Evolutionary conservation across 805 yeast genomes (phyloP).

Genomic region (Candida mattraensis): DNA sequence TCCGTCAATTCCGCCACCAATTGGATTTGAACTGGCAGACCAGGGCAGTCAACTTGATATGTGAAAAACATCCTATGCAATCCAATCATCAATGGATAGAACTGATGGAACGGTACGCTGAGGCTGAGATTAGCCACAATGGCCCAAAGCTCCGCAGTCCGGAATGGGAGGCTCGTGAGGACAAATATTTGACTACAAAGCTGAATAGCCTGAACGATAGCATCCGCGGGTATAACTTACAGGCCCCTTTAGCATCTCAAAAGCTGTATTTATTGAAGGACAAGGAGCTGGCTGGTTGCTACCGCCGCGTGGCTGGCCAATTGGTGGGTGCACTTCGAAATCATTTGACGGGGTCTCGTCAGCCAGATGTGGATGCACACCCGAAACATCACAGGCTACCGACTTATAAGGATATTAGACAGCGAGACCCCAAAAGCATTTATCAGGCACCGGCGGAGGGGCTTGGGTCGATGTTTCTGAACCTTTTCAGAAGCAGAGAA

Average conservation of each 20-base stretch:
- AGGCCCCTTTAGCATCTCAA: slow-evolving; percentile 62
- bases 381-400: slow-evolving; percentile 1
- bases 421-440: slow-evolving; percentile 17
- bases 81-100: slow-evolving; percentile 18
- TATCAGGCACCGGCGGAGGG: slow-evolving; percentile 33
- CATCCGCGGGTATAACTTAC: slow-evolving; percentile 58
- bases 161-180: slow-evolving; percentile 40
- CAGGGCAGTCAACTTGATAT: slow-evolving; percentile 30
- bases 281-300: slow-evolving; percentile 43
- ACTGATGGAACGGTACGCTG: slow-evolving; percentile 17
- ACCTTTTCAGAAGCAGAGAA: slow-evolving; percentile 21
- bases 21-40: slow-evolving; percentile 42
- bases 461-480: slow-evolving; percentile 28
- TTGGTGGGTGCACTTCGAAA: slow-evolving; percentile 23
- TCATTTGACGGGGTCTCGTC: slow-evolving; percentile 19
- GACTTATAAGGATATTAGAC: slow-evolving; percentile 22
- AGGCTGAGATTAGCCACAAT: slow-evolving; percentile 19
- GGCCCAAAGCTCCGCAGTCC: slow-evolving; percentile 20
- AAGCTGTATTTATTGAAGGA: slow-evolving; percentile 48
- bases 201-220: slow-evolving; percentile 45
- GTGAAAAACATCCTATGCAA: slow-evolving; percentile 27
- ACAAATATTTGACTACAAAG: slow-evolving; percentile 33
- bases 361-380: background rate
- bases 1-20: slow-evolving; percentile 46
- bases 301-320: slow-evolving; percentile 31